These are phyloP conservation scores for Globisporangium cystogenes DNA, from an alignment of 352 stramenopile genomes.

Conservation along the genomic window DNA sequence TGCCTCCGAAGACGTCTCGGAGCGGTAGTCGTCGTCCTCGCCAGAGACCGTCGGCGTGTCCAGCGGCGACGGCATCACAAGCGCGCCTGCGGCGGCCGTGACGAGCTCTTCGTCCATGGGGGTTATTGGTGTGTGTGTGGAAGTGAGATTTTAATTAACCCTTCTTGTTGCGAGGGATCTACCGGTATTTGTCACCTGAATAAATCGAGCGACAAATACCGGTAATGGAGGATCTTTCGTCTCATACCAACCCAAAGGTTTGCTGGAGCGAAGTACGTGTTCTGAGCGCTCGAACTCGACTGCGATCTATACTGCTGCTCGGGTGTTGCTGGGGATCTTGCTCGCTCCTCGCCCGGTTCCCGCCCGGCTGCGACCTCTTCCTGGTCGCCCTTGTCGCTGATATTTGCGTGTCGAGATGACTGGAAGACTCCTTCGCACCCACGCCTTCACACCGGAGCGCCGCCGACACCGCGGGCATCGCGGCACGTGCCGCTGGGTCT, in stretches of 20 bases:
- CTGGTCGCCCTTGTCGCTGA: neutral
- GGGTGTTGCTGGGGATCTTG: constrained; percentile 5
- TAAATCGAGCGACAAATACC: too few relatives aligned
- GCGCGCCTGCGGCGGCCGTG: neutral
- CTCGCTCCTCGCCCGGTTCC: constrained; percentile 2
- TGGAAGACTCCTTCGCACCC: neutral
- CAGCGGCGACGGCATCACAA: constrained; percentile 29
- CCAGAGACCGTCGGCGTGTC: constrained; percentile 50
- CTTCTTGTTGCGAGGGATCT: too few relatives aligned
- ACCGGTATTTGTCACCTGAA: too few relatives aligned
- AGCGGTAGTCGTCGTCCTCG: constrained; percentile 77
- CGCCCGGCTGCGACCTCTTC: neutral
- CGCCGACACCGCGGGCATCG: neutral
- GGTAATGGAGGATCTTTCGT: too few relatives aligned
- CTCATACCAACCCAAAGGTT: too few relatives aligned
- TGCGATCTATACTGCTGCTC: neutral
- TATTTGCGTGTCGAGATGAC: neutral
- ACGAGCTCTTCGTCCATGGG: too few relatives aligned
- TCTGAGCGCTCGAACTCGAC: neutral
- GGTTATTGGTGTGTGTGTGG: too few relatives aligned
- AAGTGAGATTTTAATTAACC: too few relatives aligned
- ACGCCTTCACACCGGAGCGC: neutral
- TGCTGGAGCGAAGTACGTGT: too few relatives aligned
- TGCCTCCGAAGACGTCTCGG: constrained; percentile 66
- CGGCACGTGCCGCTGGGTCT: neutral